Evolutionary conservation across 495 filamentous ascomycete species (phyloP).

Genomic region (Aspergillus sclerotioniger): DNA sequence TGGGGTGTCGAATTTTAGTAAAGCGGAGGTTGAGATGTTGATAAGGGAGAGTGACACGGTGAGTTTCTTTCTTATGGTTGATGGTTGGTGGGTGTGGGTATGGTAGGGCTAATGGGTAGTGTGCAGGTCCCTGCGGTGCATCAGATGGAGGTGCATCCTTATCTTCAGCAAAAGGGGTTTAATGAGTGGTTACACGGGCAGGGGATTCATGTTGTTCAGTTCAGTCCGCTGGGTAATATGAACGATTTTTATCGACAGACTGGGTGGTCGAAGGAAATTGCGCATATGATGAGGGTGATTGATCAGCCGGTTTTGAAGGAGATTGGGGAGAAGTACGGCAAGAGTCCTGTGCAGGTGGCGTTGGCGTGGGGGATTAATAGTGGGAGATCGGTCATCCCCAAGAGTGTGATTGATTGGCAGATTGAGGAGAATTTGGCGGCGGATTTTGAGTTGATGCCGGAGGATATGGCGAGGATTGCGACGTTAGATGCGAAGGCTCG

Average conservation of each 20-base stretch:
- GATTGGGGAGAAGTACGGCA: slow-evolving; percentile 60
- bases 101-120: not conserved
- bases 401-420: slow-evolving; percentile 48
- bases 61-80: not conserved
- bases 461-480: slow-evolving; percentile 49
- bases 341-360: slow-evolving; percentile 57
- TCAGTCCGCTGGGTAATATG: slow-evolving; percentile 66
- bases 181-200: slow-evolving; percentile 46
- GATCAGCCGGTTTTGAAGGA: slow-evolving; percentile 58
- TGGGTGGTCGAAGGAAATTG: slow-evolving; percentile 24
- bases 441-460: slow-evolving; percentile 50
- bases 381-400: slow-evolving; percentile 62
- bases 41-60: slow-evolving; percentile 54
- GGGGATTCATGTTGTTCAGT: slow-evolving; percentile 60
- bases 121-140: slow-evolving; percentile 54
- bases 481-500: slow-evolving; percentile 51
- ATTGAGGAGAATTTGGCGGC: slow-evolving; percentile 56
- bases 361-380: slow-evolving; percentile 63
- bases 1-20: slow-evolving; percentile 74
- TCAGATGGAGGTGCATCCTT: slow-evolving; percentile 61
- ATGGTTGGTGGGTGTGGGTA: too few species aligned
- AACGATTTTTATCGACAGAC: slow-evolving; percentile 60
- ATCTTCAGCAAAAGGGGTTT: slow-evolving; percentile 58
- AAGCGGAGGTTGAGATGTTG: slow-evolving; percentile 62
- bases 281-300: slow-evolving; percentile 34